These are phyloP conservation scores for Solanum appendiculatum DNA, from an alignment of 257 asterid genomes.

Conservation along the genomic window DNA sequence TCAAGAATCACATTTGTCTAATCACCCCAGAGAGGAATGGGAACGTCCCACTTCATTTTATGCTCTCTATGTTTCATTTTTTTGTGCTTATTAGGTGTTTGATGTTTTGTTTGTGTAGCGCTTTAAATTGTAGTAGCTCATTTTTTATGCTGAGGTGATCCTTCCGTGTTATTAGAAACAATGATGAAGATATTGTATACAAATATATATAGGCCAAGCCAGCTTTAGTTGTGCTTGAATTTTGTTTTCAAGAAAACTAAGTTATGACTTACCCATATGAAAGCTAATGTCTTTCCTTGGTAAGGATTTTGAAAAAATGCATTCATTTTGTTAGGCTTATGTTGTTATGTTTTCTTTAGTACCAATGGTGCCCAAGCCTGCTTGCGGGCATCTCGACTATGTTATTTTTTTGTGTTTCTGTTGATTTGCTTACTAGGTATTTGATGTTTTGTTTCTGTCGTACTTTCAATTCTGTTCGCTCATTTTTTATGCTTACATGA, in stretches of 20 bases:
- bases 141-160: neutral
- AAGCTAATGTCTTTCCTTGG: neutral
- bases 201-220: neutral
- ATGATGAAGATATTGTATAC: neutral
- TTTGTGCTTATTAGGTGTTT: neutral
- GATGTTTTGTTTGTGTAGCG: neutral
- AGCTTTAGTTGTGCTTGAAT: neutral
- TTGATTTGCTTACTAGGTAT: neutral
- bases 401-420: neutral
- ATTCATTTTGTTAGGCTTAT: neutral
- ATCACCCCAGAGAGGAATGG: neutral
- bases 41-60: constrained; percentile 5
- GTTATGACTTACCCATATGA: neutral
- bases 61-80: neutral
- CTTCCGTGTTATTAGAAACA: neutral
- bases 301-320: neutral
- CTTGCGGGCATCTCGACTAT: neutral
- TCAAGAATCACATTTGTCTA: neutral
- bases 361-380: neutral
- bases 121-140: neutral
- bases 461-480: neutral
- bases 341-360: neutral
- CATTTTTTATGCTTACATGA: neutral
- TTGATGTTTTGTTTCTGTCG: neutral
- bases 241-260: neutral